Base-by-base conservation (phyloP, 2,329 filamentous ascomycete genomes). In the Claviceps quebecensis region DNA sequence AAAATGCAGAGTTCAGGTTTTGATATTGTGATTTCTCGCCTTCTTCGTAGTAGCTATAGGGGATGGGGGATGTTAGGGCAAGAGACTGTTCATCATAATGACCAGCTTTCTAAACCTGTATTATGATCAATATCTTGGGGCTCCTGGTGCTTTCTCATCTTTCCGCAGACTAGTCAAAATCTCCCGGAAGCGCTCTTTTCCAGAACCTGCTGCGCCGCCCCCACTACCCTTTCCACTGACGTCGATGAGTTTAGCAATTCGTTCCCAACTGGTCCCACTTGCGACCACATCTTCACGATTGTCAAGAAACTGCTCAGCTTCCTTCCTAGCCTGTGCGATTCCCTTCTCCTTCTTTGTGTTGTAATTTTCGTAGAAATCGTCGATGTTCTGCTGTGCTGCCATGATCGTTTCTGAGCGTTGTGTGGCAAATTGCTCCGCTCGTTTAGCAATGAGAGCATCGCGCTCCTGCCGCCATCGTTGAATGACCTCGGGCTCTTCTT, bases 361-460 rank as follows among this genome's bases (percentile, higher is more conserved):
- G 76, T 98, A 98, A 71, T 95, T 96, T 65, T 96, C 90, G 75
- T 98, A 98, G 72, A 97, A 98, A 67, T 96, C 93, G 67, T 98
- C 93, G 57, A 98, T 95, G 67, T 94, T 93, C 66, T 90, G 80
- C 64, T 89, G 88, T 11, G 93, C 93, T 60, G 93, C 88, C 66
- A 87, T 82, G 64, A 96, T 73, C 1, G 89, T 96, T 66, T 91
- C 83, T 56, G 81, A 79, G 66, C 93, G 93, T 71, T 90, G 87
- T 57, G 81, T 76, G 43, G 82, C 80, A 51, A 91, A 91, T 58
- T 91, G 81, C 67, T 95, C 83, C 57, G 87, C 84, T 61, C 91
- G 87, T 69, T 90, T 89, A 60, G 84, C 76, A 58, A 94, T 84
- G 63, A 84, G 81, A 40, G 84, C 81, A 62, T 95, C 87, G 57